A percentile compares a stretch with the other conserved stretches of the same genome.
Conservation (phyloP, 139 green algal genomes). For the Closterium sp. region DNA sequence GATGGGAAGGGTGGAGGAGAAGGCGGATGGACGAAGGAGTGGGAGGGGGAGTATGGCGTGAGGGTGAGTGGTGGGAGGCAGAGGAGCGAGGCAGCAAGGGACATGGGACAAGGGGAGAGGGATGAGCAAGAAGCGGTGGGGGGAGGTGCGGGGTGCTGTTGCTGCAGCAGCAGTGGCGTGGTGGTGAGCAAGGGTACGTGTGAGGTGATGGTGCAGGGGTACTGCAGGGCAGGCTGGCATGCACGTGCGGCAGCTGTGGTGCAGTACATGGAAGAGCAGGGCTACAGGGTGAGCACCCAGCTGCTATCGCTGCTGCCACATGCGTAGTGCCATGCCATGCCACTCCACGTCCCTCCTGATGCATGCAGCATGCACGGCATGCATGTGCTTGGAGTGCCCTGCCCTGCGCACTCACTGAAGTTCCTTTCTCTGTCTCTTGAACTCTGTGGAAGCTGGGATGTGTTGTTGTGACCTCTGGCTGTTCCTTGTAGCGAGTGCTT, state of each 20-base stretch:
- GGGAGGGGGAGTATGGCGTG: background rate
- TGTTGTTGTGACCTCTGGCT: no score
- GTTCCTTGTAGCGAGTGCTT: no score
- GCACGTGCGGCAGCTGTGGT: background rate
- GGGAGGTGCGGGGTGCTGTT: background rate
- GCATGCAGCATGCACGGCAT: no score
- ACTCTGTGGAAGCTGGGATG: no score
- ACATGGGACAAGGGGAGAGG: background rate
- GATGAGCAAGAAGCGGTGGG: background rate
- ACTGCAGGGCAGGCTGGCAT: background rate
- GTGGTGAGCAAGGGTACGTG: background rate
- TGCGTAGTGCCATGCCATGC: background rate
- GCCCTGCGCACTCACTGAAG: no score
- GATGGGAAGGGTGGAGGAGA: background rate
- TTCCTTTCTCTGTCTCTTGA: no score
- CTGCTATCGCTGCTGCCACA: background rate
- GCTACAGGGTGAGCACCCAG: background rate
- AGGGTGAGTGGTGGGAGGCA: background rate
- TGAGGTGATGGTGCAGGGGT: background rate
- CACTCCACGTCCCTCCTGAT: no score
- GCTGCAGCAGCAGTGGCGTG: background rate
- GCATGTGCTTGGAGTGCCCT: no score
- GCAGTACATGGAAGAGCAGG: background rate
- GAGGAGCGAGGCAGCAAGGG: background rate
- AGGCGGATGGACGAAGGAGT: background rate